These are phyloP conservation scores for Asterionellopsis glacialis DNA, from an alignment of 108 stramenopile genomes.

Conservation along the genomic window DNA sequence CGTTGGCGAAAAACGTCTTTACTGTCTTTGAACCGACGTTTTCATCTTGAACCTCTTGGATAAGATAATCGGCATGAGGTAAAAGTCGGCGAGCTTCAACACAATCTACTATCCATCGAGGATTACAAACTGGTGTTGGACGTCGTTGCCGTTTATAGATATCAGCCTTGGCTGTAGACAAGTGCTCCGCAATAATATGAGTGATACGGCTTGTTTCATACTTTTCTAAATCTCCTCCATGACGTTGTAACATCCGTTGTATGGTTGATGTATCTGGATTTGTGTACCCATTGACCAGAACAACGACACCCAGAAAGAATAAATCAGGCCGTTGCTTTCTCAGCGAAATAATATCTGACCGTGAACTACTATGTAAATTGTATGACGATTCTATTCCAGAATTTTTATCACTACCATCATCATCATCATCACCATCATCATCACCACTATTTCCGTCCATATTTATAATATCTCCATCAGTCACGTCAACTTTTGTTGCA, in stretches of 20 bases:
- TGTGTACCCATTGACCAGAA: conserved; percentile 77
- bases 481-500: not conserved
- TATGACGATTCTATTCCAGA: not conserved
- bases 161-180: conserved; percentile 74
- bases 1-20: conserved; percentile 16
- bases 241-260: conserved; percentile 63
- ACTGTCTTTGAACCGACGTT: conserved; percentile 24
- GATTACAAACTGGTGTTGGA: conserved; percentile 56
- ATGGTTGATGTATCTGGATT: conserved; percentile 64
- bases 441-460: conserved; percentile 32
- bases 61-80: conserved; percentile 62
- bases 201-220: conserved; percentile 80
- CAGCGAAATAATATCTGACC: not conserved
- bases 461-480: not conserved
- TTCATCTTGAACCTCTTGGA: conserved; percentile 35
- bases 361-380: too few relatives aligned
- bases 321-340: conserved; percentile 45
- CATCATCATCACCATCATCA: conserved; percentile 15
- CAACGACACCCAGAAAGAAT: conserved; percentile 67
- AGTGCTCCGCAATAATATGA: conserved; percentile 71
- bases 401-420: conserved; percentile 16
- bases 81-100: conserved; percentile 40
- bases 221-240: conserved; percentile 76
- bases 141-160: conserved; percentile 61
- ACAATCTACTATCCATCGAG: conserved; percentile 73